phyloP scores from a whole-genome alignment of 2,329 filamentous ascomycete genomes.

The Trichoderma sp. region DNA sequence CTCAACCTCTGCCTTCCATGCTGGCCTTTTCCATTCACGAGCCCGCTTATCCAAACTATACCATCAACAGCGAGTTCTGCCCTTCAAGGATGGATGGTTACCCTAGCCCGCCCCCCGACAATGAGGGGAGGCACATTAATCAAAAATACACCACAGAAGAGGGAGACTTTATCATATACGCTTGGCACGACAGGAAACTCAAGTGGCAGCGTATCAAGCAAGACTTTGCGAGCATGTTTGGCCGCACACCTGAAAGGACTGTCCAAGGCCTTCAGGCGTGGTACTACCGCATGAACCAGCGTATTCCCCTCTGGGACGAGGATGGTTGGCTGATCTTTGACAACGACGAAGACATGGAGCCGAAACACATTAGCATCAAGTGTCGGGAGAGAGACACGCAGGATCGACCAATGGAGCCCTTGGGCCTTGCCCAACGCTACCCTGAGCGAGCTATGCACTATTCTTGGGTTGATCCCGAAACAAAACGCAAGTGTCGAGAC shows the following conservation, averaged over 20 bases:
- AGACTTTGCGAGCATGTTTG: slow-evolving; percentile 44
- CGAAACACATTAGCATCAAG: slow-evolving; percentile 43
- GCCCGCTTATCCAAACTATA: slow-evolving; percentile 30
- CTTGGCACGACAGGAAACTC: slow-evolving; percentile 47
- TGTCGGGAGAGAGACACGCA: slow-evolving; percentile 43
- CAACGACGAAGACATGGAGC: slow-evolving; percentile 43
- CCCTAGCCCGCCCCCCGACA: slow-evolving; percentile 41
- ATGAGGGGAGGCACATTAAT: slow-evolving; percentile 45
- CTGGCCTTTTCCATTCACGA: slow-evolving; percentile 29
- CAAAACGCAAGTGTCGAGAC: slow-evolving; percentile 42
- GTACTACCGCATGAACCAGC: slow-evolving; percentile 48
- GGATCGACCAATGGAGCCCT: slow-evolving; percentile 41
- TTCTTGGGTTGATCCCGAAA: slow-evolving; percentile 45
- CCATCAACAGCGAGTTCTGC: slow-evolving; percentile 30
- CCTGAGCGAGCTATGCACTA: slow-evolving; percentile 51
- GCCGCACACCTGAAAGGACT: slow-evolving; percentile 41
- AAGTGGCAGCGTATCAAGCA: slow-evolving; percentile 46
- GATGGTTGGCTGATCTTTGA: slow-evolving; percentile 46
- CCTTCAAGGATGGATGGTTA: slow-evolving; percentile 35
- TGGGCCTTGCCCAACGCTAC: slow-evolving; percentile 47
- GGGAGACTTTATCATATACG: slow-evolving; percentile 48
- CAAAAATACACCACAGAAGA: slow-evolving; percentile 48
- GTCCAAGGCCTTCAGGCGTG: slow-evolving; percentile 47
- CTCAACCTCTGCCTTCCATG: slow-evolving; percentile 32
- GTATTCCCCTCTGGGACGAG: slow-evolving; percentile 44